Base-by-base conservation (phyloP, 2,329 filamentous ascomycete species). In the Microdochium nivale region DNA sequence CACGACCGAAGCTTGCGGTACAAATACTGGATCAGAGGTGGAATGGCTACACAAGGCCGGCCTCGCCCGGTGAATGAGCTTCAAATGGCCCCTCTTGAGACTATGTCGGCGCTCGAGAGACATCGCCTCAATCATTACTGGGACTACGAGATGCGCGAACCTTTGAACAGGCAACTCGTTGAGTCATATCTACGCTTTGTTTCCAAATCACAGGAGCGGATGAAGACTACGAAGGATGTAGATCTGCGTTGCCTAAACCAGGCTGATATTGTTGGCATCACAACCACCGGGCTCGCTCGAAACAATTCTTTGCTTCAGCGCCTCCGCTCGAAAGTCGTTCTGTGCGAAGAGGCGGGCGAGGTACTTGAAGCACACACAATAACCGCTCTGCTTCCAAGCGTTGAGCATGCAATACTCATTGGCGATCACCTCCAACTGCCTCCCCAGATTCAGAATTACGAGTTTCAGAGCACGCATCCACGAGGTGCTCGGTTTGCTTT, bases 291-390 rank as follows among this genome's bases (percentile, higher is more conserved):
- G 0, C 65, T 85, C 2, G 81, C 82, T 0, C 65, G 67, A 21
- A 74, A 79, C 16, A 62, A 81, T 0, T 63, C 70, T 0, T 56
- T 78, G 1, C 66, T 87, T 0, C 69, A 73, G 8, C 70, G 71
- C 8, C 53, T 84, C 1, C 60, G 65, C 7, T 67, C 69, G 30
- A 84, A 84, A 54, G 75, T 86, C 0, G 62, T 88, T 16, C 61
- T 88, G 1, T 85, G 80, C 32, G 84, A 88, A 60, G 84, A 88
- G 59, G 84, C 84, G 1, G 84, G 78, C 0, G 84, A 88, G 55
- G 79, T 88, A 0, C 68, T 87, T 30, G 85, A 88, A 60, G 71
- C 79, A 0, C 83, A 87, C 53, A 67, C 79, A 2, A 61, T 87
- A 1, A 79, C 80, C 0, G 74, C 83, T 0, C 62, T 87, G 3